Conservation (phyloP, 1,284 basidiomycete genomes). For the Sporisorium sorghi region DNA sequence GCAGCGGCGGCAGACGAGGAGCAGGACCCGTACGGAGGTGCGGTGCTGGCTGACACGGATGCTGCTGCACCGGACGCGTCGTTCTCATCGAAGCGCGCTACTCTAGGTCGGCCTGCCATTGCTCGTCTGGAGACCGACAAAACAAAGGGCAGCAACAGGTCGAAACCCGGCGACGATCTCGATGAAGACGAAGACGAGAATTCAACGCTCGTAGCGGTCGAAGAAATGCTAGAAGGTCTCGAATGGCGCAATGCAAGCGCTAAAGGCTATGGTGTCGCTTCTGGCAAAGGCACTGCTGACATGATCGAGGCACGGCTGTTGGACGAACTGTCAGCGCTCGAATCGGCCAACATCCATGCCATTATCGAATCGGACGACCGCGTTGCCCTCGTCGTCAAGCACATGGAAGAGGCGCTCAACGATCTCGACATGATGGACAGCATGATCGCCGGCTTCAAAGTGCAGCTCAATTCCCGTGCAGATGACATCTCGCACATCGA, state of each 20-base stretch:
- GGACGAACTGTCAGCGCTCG: slow-evolving; percentile 65
- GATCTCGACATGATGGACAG: slow-evolving; percentile 83
- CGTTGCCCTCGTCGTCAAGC: slow-evolving; percentile 85
- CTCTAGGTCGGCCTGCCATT: slow-evolving; percentile 34
- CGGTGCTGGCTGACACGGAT: slow-evolving; percentile 37
- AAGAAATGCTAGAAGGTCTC: slow-evolving; percentile 98
- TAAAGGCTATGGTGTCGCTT: slow-evolving; percentile 18
- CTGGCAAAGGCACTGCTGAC: slow-evolving; percentile 64
- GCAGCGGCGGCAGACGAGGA: slow-evolving; percentile 46
- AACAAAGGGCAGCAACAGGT: slow-evolving; percentile 4
- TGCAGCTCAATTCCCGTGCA: slow-evolving; percentile 62
- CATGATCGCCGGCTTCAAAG: slow-evolving; percentile 64
- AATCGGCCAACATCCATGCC: slow-evolving; percentile 88
- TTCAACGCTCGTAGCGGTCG: slow-evolving; percentile 72
- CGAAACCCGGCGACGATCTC: slow-evolving; percentile 1
- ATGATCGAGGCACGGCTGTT: slow-evolving; percentile 66
- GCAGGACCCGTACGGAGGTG: slow-evolving; percentile 53
- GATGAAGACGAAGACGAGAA: slow-evolving; percentile 62
- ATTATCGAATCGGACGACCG: slow-evolving; percentile 91
- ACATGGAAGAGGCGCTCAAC: slow-evolving; percentile 84
- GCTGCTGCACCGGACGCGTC: slow-evolving; percentile 15
- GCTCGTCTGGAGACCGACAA: slow-evolving; percentile 36
- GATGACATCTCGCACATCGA: slow-evolving; percentile 96
- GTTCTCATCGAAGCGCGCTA: slow-evolving; percentile 36
- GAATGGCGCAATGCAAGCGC: slow-evolving; percentile 76